Conservation (phyloP, 257 asterid genomes). For the Nicotiana tabacum region DNA sequence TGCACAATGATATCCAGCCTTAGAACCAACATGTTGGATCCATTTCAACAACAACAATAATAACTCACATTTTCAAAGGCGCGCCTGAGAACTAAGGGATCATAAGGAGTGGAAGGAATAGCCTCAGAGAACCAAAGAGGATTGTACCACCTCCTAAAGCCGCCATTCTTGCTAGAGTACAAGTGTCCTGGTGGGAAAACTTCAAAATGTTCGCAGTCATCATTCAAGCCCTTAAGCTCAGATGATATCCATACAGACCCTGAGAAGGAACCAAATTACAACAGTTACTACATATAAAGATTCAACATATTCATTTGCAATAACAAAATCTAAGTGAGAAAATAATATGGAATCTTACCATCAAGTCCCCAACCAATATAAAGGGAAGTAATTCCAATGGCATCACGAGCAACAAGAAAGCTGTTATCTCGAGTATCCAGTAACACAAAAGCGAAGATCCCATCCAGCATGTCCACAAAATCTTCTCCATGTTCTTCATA, state of each 20-base stretch:
- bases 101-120: conserved; percentile 78
- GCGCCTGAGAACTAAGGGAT: conserved; percentile 59
- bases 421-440: conserved; percentile 83
- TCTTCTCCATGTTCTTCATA: conserved; percentile 85
- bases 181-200: conserved; percentile 86
- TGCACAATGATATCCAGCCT: conserved; percentile 9
- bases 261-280: conserved; percentile 14
- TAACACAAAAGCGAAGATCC: conserved; percentile 88
- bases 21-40: neutral
- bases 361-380: conserved; percentile 96
- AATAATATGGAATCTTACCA: conserved; percentile 29
- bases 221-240: conserved; percentile 74
- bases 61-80: conserved; percentile 72
- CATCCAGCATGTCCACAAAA: conserved; percentile 87
- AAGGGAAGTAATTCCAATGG: conserved; percentile 84
- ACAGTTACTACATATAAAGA: neutral
- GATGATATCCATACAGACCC: conserved; percentile 94
- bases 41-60: neutral
- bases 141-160: conserved; percentile 74
- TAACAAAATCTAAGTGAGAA: neutral
- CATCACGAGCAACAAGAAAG: conserved; percentile 86
- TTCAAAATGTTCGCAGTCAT: conserved; percentile 90
- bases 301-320: too few relatives aligned
- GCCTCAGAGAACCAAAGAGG: conserved; percentile 87
- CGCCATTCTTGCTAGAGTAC: conserved; percentile 74